Percentiles rank a stretch among this genome's conserved stretches.
phyloP scores from a whole-genome alignment of 1,284 basidiomycete species.

The Naganishia cerealis region DNA sequence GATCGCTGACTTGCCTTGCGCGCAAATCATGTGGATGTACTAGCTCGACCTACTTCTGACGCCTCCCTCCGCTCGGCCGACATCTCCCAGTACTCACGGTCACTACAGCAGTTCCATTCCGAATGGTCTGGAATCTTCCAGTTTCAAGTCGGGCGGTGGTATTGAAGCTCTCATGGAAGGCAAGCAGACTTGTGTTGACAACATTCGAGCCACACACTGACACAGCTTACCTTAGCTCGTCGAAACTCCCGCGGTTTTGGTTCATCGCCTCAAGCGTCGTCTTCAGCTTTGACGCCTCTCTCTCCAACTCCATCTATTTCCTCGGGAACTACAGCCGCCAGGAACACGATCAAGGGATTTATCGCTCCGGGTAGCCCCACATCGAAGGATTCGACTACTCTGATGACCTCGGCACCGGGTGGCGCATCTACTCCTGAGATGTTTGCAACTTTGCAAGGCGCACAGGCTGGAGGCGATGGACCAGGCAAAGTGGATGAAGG shows the following conservation, averaged over 20 bases:
- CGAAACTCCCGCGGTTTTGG: background rate
- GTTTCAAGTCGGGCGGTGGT: conserved; percentile 2
- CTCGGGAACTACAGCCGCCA: background rate
- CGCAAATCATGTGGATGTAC: background rate
- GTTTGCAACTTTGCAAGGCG: conserved; percentile 16
- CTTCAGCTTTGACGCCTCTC: background rate
- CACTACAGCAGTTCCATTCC: background rate
- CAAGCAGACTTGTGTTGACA: background rate
- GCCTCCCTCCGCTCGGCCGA: background rate
- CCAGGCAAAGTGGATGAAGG: conserved; percentile 8
- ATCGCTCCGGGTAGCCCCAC: background rate
- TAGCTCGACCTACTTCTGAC: conserved; percentile 3
- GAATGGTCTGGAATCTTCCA: background rate
- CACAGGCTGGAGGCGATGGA: conserved; percentile 23
- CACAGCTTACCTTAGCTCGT: background rate
- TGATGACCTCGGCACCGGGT: background rate
- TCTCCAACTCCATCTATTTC: background rate
- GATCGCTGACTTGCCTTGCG: background rate
- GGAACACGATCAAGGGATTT: conserved; percentile 16
- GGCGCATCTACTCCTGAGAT: conserved; percentile 12
- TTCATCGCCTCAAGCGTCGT: background rate
- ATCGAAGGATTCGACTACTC: background rate
- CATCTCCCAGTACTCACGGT: background rate
- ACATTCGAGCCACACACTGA: background rate
- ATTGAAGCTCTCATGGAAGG: conserved; percentile 23